Percentiles rank a stretch among this genome's conserved stretches.
phyloP scores from a whole-genome alignment of 2,329 filamentous ascomycete genomes.

The Cladophialophora immunda region DNA sequence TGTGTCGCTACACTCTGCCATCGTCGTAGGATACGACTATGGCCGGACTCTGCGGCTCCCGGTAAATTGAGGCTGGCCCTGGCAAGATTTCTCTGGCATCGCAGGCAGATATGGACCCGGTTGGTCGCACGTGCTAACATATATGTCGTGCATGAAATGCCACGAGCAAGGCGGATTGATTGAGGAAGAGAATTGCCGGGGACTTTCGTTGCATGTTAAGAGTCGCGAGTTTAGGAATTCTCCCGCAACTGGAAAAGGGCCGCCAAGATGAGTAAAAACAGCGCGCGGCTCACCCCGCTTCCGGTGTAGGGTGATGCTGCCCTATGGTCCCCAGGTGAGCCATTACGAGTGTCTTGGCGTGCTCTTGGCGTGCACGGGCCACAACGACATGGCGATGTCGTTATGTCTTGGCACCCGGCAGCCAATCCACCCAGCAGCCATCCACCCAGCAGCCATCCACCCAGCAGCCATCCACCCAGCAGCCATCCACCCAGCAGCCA shows the following conservation, averaged over 20 bases:
- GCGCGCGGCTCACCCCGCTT: no score
- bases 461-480: no score
- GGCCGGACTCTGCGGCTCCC: neutral
- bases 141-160: slow-evolving; percentile 22
- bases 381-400: no score
- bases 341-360: no score
- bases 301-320: no score
- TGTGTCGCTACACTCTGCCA: slow-evolving; percentile 28
- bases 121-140: slow-evolving; percentile 34
- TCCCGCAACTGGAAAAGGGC: neutral
- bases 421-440: no score
- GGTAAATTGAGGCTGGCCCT: neutral
- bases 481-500: no score
- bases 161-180: slow-evolving; percentile 7
- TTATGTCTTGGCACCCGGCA: no score
- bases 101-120: slow-evolving; percentile 33
- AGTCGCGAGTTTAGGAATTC: neutral
- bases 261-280: no score
- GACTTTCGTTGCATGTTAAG: neutral
- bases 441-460: no score
- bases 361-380: no score
- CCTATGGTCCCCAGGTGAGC: no score
- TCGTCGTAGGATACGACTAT: slow-evolving; percentile 14
- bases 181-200: neutral
- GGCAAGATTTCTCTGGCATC: slow-evolving; percentile 26